Evolutionary conservation across 2,329 filamentous ascomycete genomes (phyloP).

Genomic region (Alternaria dauci): DNA sequence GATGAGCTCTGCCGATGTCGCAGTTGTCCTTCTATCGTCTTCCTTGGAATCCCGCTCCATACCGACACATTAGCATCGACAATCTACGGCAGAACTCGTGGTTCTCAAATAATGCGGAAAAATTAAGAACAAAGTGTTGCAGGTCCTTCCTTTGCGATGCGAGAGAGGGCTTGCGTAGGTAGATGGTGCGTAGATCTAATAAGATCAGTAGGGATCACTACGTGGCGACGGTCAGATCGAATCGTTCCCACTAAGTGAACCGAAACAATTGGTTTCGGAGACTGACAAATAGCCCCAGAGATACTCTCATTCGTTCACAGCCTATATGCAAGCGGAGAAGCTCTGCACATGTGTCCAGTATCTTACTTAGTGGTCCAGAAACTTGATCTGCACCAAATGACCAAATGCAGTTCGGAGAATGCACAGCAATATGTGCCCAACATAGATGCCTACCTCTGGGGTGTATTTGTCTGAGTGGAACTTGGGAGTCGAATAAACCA

Average conservation of each 20-base stretch:
- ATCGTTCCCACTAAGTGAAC: background rate
- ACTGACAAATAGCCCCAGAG: background rate
- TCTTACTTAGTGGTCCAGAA: background rate
- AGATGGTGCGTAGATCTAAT: no score
- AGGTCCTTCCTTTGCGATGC: background rate
- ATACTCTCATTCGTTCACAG: no score
- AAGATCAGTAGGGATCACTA: no score
- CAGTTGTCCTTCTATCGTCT: background rate
- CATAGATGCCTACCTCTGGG: background rate
- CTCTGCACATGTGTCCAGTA: background rate
- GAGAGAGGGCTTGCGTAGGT: no score
- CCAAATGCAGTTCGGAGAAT: background rate
- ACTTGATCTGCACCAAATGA: background rate
- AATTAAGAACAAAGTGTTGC: background rate
- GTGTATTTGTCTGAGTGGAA: background rate
- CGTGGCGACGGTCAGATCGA: no score
- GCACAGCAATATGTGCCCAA: background rate
- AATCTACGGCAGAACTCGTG: background rate
- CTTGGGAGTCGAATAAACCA: background rate
- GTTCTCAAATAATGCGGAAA: background rate
- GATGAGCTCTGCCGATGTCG: background rate
- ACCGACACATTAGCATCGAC: background rate
- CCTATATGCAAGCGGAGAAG: background rate
- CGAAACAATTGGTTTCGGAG: background rate
- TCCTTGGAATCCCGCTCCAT: background rate